Conservation (phyloP, 2,329 filamentous ascomycete genomes). For the Xylaria sp. region DNA sequence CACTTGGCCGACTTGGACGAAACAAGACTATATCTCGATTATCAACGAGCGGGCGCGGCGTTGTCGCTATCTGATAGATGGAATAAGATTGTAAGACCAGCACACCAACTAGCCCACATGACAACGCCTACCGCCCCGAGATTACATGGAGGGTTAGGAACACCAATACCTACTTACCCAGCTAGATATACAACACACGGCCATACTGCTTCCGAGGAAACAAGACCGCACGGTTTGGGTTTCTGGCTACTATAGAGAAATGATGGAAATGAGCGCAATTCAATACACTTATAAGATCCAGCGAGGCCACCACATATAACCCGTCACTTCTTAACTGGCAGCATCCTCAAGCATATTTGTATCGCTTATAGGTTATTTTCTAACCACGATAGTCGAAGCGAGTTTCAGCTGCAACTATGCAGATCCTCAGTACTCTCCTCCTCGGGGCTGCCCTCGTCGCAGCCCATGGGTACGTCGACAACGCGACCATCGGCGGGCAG, state of each 20-base stretch:
- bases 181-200: not conserved
- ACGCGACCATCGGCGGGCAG: constrained; percentile 50
- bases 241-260: not conserved
- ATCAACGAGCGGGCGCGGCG: not conserved
- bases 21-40: not conserved
- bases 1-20: not conserved
- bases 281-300: not conserved
- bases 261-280: not conserved
- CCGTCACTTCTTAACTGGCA: not conserved
- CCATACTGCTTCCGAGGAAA: too few species aligned
- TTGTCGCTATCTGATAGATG: constrained; percentile 17
- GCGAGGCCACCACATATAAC: not conserved
- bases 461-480: constrained; percentile 56
- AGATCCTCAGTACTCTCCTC: constrained; percentile 39
- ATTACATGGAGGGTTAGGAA: not conserved
- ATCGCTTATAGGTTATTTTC: not conserved
- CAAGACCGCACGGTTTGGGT: too few species aligned
- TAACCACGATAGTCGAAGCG: not conserved
- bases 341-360: not conserved
- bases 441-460: constrained; percentile 48
- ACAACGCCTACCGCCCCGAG: not conserved
- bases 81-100: constrained; percentile 4
- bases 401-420: constrained; percentile 32
- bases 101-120: not conserved
- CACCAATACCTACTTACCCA: not conserved